Evolutionary conservation across 495 filamentous ascomycete genomes (phyloP), one percentile per base, ranked within the genome.

Genomic region (Astrocystis sublimbata): DNA sequence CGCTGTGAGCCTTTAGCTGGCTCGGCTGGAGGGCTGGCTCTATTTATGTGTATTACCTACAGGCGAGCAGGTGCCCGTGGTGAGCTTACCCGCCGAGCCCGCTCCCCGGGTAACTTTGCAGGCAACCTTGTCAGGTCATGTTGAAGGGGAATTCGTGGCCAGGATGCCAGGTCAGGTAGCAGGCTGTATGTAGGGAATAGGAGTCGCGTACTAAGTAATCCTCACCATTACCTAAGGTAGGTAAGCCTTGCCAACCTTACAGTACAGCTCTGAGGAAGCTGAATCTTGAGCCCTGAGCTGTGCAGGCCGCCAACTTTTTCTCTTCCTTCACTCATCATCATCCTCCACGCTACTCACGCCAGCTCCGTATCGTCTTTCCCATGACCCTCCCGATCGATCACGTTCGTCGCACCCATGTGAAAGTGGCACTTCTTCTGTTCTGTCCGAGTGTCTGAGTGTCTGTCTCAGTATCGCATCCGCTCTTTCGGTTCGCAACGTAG

Each of bases 131-230:
- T 23, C 30, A 33, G 35, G 7, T 30, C 30, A 30, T 6, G 35
- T 33, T 52, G 17, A 52, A 52, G 49, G 24, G 30, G 49, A 52
- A n/a, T n/a, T n/a, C n/a, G n/a, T n/a, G n/a, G n/a, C n/a, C n/a
- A n/a, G n/a, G n/a, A n/a, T n/a, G n/a, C n/a, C n/a, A n/a, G n/a
- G n/a, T 52, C 49, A 33, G 49, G 7, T 52, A 35, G 28, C 13
- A 54, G 51, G 51, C 8, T 15, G 51, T 17, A 10, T 49, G 57
- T 60, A 50, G 17, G 35, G 5, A 60, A 60, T 60, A 60, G 57
- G 57, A 60, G 57, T 38, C 17, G n/a, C n/a, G n/a, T n/a, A n/a
- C n/a, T n/a, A n/a, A n/a, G 33, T 26, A 54, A n/a, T 36, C 13
- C 51, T 54, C 35, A 24, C 31, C 33, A 54, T 28, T 12, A 19